These are phyloP conservation scores for Quercus lobata DNA, from an alignment of 331 rosid genomes.

Conservation along the genomic window DNA sequence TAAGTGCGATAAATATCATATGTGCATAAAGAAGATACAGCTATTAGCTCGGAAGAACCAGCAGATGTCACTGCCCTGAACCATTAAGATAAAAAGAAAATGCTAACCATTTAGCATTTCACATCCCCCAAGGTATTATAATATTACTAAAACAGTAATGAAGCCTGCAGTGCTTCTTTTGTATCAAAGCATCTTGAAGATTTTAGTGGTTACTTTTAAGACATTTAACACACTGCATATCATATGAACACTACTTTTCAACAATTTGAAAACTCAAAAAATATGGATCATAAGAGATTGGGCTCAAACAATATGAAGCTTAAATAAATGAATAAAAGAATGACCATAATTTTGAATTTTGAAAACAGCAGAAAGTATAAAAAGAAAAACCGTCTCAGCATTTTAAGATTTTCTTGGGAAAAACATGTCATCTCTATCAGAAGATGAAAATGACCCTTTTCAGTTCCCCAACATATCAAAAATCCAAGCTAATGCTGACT, in stretches of 20 bases:
- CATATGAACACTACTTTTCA: too few relatives aligned
- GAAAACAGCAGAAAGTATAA: too few relatives aligned
- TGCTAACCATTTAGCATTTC: not conserved
- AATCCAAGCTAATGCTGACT: not conserved
- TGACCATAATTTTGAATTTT: too few relatives aligned
- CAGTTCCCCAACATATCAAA: not conserved
- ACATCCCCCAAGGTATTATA: not conserved
- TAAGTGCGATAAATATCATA: constrained; percentile 86
- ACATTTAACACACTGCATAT: too few relatives aligned
- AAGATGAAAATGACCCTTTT: not conserved
- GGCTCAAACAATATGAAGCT: too few relatives aligned
- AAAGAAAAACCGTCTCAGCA: not conserved
- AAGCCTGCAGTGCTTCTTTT: not conserved
- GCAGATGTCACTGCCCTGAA: constrained; percentile 97
- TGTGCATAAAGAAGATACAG: constrained; percentile 88
- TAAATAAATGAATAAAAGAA: too few relatives aligned
- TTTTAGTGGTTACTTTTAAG: too few relatives aligned
- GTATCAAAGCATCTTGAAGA: too few relatives aligned
- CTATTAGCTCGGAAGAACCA: constrained; percentile 88
- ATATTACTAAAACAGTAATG: not conserved
- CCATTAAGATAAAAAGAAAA: not conserved
- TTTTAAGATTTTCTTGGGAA: not conserved
- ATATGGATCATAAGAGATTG: too few relatives aligned
- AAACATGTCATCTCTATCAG: not conserved
- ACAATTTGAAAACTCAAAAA: too few relatives aligned